Evolutionary conservation across 495 filamentous ascomycete species (phyloP), one percentile per base, ranked within the genome.

Genomic region (Xylaria longipes): DNA sequence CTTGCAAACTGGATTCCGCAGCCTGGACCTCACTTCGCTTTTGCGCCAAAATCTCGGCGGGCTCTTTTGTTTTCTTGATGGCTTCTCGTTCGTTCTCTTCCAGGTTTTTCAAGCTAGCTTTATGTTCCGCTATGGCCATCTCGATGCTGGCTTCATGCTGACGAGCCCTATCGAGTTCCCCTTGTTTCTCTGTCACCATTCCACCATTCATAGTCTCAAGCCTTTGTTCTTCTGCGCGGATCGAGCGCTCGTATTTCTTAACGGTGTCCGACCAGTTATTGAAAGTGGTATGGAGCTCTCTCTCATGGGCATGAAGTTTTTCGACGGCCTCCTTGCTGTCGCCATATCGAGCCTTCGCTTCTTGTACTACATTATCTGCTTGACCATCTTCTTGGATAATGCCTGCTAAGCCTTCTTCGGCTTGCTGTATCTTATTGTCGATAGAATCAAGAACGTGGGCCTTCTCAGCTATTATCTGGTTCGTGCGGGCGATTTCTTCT

Each of bases 131-230:
- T 25, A 85, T 80, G 41, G 81, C 70, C 2, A 73, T 48, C 62
- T 83, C 78, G 14, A 87, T 78, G 15, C 78, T 76, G 31, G 84
- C 84, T 2, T 90, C 77, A 46, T 79, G 80, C 25, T 79, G 74
- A 57, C 88, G 85, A 14, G 89, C 87, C 63, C 83, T 79, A 22
- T 85, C 81, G 29, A 89, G 77, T 69, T 84, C 82, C 31, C 72
- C 72, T 41, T 80, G 71, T 71, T 73, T 80, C 71, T 84, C 64
- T 20, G 76, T 54, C 74, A 79, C 78, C 68, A 80, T 76, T 64
- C 86, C 87, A 56, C 88, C 87, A 68, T 86, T 86, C 5, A 87
- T 84, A 43, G 87, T 84, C 73, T 89, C 88, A 20, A 89, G 77
- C 4, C 83, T 81, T 33, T 75, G 61, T 68, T 83, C 73, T 73